Evolutionary conservation across 441 rosid genomes (phyloP).

Genomic region (Bocquillonia castaneifolia): DNA sequence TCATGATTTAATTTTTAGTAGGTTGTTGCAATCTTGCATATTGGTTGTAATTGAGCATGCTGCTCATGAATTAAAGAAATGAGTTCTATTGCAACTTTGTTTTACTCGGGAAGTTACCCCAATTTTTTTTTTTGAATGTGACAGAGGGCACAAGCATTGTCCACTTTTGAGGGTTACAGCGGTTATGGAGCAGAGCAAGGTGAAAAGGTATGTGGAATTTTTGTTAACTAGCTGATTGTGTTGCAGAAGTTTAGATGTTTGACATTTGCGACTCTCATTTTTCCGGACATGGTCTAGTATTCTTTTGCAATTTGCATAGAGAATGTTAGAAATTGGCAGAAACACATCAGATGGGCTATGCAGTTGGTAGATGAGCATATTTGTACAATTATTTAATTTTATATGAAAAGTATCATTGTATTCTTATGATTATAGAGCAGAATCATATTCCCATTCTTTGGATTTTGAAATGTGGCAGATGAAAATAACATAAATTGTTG

Average conservation of each 20-base stretch:
- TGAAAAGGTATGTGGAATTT: constrained; percentile 56
- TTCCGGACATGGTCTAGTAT: background rate
- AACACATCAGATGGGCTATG: background rate
- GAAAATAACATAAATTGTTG: constrained; percentile 16
- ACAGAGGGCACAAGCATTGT: constrained; percentile 73
- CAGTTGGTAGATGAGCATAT: background rate
- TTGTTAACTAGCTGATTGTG: background rate
- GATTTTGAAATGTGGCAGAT: constrained; percentile 10
- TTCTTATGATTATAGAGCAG: background rate
- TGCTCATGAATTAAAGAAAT: background rate
- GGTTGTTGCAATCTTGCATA: background rate
- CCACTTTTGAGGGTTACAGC: constrained; percentile 84
- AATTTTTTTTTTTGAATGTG: constrained; percentile 16
- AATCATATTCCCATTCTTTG: background rate
- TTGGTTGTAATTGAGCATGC: background rate
- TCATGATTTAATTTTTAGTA: background rate
- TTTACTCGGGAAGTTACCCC: background rate
- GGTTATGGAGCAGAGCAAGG: constrained; percentile 98
- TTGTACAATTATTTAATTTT: background rate
- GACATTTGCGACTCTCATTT: background rate
- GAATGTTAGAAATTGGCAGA: background rate
- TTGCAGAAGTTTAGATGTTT: constrained; percentile 2
- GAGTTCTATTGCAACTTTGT: background rate
- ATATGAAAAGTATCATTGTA: background rate
- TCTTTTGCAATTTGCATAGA: background rate